A percentile compares a stretch with the other conserved stretches of the same genome.
Evolutionary conservation across 2,329 filamentous ascomycete species (phyloP).

Genomic region (Hypoxylon sp.): DNA sequence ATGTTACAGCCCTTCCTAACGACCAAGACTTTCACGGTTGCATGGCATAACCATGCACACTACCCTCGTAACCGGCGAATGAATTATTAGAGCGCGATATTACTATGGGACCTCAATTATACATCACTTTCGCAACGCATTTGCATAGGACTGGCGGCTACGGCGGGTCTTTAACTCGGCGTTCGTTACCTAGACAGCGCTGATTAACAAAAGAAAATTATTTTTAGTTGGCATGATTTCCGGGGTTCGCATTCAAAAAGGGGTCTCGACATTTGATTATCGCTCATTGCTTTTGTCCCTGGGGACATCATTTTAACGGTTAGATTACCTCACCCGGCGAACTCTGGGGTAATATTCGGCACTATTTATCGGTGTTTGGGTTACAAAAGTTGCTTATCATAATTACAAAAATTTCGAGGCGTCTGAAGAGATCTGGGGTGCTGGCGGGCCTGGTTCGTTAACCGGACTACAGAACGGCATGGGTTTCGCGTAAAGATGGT

Average conservation of each 20-base stretch:
- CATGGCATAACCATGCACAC: slow-evolving; percentile 1
- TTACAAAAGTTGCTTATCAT: slow-evolving; percentile 33
- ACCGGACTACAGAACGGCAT: slow-evolving; percentile 13
- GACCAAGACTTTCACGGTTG: not conserved
- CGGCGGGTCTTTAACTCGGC: slow-evolving; percentile 14
- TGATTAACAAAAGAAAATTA: slow-evolving; percentile 29
- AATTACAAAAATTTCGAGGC: slow-evolving; percentile 11
- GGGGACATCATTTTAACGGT: slow-evolving; percentile 5
- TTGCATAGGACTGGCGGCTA: slow-evolving; percentile 17
- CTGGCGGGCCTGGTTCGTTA: slow-evolving; percentile 4
- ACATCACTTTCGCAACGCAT: slow-evolving; percentile 21
- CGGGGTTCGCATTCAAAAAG: slow-evolving; percentile 35
- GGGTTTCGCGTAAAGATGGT: slow-evolving; percentile 14
- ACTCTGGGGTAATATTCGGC: slow-evolving; percentile 20
- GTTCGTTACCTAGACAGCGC: slow-evolving; percentile 15
- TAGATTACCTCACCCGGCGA: slow-evolving; percentile 16
- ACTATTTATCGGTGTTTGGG: slow-evolving; percentile 36
- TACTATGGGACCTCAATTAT: slow-evolving; percentile 1
- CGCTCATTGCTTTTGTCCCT: slow-evolving; percentile 8
- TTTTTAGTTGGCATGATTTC: slow-evolving; percentile 26
- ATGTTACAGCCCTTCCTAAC: not conserved
- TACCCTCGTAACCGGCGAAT: slow-evolving; percentile 4
- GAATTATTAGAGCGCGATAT: slow-evolving; percentile 1
- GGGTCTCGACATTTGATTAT: slow-evolving; percentile 24
- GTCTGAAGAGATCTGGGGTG: slow-evolving; percentile 19